Conservation (phyloP, 1,284 basidiomycete species). For the Leucoagaricus sp. region DNA sequence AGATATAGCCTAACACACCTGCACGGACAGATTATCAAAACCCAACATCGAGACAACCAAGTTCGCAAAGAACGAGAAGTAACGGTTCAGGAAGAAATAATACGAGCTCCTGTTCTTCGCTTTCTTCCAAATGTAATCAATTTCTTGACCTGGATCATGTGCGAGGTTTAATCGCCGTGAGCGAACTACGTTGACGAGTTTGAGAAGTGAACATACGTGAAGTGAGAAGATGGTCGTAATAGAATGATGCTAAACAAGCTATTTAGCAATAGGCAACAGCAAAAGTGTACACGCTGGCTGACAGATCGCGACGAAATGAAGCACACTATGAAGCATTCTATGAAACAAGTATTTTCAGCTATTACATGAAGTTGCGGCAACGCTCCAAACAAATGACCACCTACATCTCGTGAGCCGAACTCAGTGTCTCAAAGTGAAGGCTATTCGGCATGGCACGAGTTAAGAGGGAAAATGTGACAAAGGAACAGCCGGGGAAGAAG, state of each 20-base stretch:
- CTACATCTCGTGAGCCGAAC: conserved; percentile 21
- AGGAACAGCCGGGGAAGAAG: no score
- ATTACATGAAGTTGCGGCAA: not conserved
- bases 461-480: not conserved
- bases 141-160: conserved; percentile 32
- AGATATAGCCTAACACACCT: conserved; percentile 17
- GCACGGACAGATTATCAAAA: conserved; percentile 25
- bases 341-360: not conserved
- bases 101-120: conserved; percentile 36
- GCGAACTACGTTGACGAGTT: not conserved
- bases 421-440: conserved; percentile 1
- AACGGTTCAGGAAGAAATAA: conserved; percentile 46
- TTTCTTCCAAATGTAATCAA: conserved; percentile 41
- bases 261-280: not conserved
- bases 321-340: conserved; percentile 27
- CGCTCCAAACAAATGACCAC: conserved; percentile 1
- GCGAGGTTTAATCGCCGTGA: not conserved
- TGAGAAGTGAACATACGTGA: conserved; percentile 24
- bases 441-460: not conserved
- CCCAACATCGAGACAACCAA: conserved; percentile 31
- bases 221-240: conserved; percentile 40
- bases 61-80: conserved; percentile 40
- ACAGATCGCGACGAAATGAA: conserved; percentile 32
- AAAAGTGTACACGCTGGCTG: conserved; percentile 7
- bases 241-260: conserved; percentile 31